A percentile compares a stretch with the other conserved stretches of the same genome.
phyloP scores from a whole-genome alignment of 805 yeast species.

The Myxozyma neotropica region DNA sequence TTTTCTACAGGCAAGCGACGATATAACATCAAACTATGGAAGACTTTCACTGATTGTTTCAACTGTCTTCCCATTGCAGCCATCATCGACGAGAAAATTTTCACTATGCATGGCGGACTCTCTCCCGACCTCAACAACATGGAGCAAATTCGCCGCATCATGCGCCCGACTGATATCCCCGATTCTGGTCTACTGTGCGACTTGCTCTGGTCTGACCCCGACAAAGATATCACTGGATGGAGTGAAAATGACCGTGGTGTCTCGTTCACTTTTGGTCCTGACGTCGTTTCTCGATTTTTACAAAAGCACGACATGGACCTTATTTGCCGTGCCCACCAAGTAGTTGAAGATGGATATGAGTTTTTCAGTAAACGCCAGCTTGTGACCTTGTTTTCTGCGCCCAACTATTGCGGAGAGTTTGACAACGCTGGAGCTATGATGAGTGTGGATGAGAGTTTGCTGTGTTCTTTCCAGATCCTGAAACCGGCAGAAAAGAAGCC shows the following conservation, averaged over 20 bases:
- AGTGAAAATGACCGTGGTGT: slow-evolving; percentile 99
- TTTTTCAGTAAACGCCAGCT: slow-evolving; percentile 94
- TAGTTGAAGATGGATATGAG: slow-evolving; percentile 98
- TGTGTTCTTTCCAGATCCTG: slow-evolving; percentile 87
- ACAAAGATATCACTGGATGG: slow-evolving; percentile 98
- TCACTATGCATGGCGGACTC: slow-evolving; percentile 98
- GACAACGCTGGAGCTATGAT: slow-evolving; percentile 99
- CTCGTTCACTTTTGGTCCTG: slow-evolving; percentile 99
- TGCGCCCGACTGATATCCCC: slow-evolving; percentile 99
- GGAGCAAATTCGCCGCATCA: slow-evolving; percentile 98
- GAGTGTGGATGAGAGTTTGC: slow-evolving; percentile 94
- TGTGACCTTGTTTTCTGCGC: slow-evolving; percentile 94
- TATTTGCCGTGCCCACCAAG: slow-evolving; percentile 98
- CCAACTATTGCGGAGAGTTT: slow-evolving; percentile 94
- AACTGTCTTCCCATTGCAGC: slow-evolving; percentile 99
- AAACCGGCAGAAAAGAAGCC: slow-evolving; percentile 98
- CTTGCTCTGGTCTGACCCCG: slow-evolving; percentile 97
- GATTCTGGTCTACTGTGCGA: slow-evolving; percentile 97
- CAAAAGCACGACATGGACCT: slow-evolving; percentile 98
- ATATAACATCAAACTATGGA: slow-evolving; percentile 97
- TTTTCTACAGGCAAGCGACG: slow-evolving; percentile 64
- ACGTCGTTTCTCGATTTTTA: slow-evolving; percentile 91
- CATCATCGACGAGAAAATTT: slow-evolving; percentile 94
- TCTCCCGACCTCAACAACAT: slow-evolving; percentile 95
- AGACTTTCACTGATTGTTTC: slow-evolving; percentile 97